phyloP scores from a whole-genome alignment of 441 rosid species.

The Populus tomentosa region DNA sequence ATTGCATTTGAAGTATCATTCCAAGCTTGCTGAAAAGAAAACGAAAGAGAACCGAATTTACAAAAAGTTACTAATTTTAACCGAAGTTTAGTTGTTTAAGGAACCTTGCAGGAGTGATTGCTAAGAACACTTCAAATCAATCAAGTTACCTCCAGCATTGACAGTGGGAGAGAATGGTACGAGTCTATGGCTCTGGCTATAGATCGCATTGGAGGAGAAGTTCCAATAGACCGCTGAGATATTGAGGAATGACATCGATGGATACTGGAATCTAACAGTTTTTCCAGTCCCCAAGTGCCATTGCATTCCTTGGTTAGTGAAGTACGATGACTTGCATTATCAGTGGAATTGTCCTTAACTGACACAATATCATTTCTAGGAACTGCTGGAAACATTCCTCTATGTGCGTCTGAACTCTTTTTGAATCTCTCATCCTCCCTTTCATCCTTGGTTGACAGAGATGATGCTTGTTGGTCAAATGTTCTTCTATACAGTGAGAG shows the following conservation, averaged over 20 bases:
- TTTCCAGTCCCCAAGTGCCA: constrained; percentile 19
- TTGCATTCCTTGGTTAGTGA: constrained; percentile 34
- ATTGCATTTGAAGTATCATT: constrained; percentile 28
- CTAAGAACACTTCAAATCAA: neutral
- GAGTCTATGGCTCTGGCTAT: constrained; percentile 50
- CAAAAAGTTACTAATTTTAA: neutral
- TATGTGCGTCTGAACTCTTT: constrained; percentile 12
- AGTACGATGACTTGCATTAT: constrained; percentile 19
- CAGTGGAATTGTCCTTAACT: constrained; percentile 24
- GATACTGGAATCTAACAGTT: constrained; percentile 46
- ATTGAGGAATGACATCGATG: constrained; percentile 66
- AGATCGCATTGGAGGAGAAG: constrained; percentile 31
- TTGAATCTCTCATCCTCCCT: constrained; percentile 17
- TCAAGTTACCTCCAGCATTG: constrained; percentile 77
- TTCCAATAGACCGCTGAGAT: constrained; percentile 54
- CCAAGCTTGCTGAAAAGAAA: constrained; percentile 35
- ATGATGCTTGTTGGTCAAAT: constrained; percentile 31
- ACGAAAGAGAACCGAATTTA: neutral
- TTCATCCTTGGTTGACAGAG: constrained; percentile 21
- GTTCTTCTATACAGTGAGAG: constrained; percentile 61
- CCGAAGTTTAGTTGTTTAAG: neutral
- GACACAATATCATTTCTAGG: constrained; percentile 13
- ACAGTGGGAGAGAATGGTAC: constrained; percentile 83
- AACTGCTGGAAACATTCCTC: constrained; percentile 16
- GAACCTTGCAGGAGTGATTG: neutral